Percentiles rank a stretch among this genome's conserved stretches.
phyloP scores from a whole-genome alignment of 306 rosid genomes.

The Rosa multiflora region DNA sequence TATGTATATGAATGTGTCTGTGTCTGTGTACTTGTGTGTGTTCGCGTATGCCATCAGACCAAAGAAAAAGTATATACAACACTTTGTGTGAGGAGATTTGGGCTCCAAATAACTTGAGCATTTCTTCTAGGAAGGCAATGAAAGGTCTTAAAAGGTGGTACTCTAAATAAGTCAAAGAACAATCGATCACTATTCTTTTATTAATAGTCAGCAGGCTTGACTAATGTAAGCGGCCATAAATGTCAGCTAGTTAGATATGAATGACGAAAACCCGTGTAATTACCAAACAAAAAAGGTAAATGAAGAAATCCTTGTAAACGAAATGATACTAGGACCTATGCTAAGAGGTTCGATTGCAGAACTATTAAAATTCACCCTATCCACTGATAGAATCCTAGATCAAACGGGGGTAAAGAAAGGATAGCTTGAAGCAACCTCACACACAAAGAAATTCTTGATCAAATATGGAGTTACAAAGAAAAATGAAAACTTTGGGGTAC shows the following conservation, averaged over 20 bases:
- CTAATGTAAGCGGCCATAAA: neutral
- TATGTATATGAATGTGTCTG: neutral
- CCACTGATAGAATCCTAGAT: neutral
- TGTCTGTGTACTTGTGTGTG: no score
- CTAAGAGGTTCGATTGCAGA: neutral
- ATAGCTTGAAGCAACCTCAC: neutral
- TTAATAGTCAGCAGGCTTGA: neutral
- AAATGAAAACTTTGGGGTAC: neutral
- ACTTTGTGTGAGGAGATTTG: neutral
- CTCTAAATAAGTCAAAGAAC: constrained; percentile 1
- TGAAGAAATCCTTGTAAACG: neutral
- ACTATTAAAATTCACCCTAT: neutral
- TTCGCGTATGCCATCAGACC: neutral
- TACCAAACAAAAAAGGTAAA: neutral
- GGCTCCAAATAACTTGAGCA: neutral
- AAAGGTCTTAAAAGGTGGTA: neutral
- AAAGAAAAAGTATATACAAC: neutral
- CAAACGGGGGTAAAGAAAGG: neutral
- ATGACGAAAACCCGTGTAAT: neutral
- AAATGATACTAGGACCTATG: neutral
- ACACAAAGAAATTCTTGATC: neutral
- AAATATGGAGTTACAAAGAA: neutral
- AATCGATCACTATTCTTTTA: neutral
- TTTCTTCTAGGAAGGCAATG: neutral
- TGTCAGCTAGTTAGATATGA: neutral